A percentile compares a stretch with the other conserved stretches of the same genome.
These are phyloP conservation scores for Corylus avellana DNA, from an alignment of 306 rosid species.

Conservation along the genomic window DNA sequence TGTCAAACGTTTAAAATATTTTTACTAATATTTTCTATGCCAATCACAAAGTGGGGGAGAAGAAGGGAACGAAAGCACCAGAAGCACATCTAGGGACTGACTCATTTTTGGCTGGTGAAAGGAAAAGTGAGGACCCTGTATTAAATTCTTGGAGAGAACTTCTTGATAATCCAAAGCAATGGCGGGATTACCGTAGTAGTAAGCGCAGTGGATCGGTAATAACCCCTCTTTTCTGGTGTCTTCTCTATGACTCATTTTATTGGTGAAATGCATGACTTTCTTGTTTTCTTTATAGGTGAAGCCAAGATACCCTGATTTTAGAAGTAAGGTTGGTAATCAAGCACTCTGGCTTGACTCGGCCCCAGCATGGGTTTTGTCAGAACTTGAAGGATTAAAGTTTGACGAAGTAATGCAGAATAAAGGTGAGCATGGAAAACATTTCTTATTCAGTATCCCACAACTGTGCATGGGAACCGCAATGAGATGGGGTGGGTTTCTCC, in stretches of 20 bases:
- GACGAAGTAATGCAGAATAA: conserved; percentile 21
- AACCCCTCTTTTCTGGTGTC: conserved; percentile 12
- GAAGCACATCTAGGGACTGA: neutral
- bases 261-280: conserved; percentile 10
- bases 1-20: conserved; percentile 10
- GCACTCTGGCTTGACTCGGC: conserved; percentile 53
- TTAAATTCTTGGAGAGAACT: conserved; percentile 57
- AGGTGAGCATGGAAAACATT: conserved; percentile 22
- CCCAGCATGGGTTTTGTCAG: conserved; percentile 42
- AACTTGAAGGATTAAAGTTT: conserved; percentile 49
- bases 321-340: conserved; percentile 42
- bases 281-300: conserved; percentile 42
- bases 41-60: neutral
- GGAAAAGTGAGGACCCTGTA: neutral
- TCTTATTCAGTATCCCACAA: neutral
- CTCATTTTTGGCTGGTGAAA: conserved; percentile 28
- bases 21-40: neutral
- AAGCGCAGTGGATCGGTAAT: conserved; percentile 51
- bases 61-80: too few relatives aligned
- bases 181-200: conserved; percentile 58
- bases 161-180: conserved; percentile 53
- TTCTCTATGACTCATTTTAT: conserved; percentile 14
- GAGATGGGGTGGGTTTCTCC: neutral
- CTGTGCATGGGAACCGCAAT: neutral
- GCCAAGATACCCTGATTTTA: conserved; percentile 63